A percentile compares a stretch with the other conserved stretches of the same genome.
Evolutionary conservation across 129 eudicot species (phyloP).

Genomic region (Heracleum sosnowskyi): DNA sequence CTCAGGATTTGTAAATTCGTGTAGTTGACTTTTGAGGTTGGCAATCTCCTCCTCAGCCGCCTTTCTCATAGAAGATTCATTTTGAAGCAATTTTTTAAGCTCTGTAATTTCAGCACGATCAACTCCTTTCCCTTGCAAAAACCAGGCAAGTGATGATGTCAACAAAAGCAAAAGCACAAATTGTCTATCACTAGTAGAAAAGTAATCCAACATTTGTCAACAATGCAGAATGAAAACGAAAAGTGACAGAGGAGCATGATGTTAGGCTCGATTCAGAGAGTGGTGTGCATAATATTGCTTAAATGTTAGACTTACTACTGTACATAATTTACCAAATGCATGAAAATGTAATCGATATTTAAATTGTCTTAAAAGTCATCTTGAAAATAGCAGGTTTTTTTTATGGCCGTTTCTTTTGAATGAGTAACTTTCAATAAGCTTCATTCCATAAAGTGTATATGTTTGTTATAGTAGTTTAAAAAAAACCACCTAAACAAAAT

Average conservation of each 20-base stretch:
- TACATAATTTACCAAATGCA: too few species aligned
- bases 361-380: too few species aligned
- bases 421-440: too few species aligned
- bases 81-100: constrained; percentile 61
- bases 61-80: constrained; percentile 56
- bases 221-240: not conserved
- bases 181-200: not conserved
- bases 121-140: constrained; percentile 33
- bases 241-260: not conserved
- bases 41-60: constrained; percentile 77
- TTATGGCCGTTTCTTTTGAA: too few species aligned
- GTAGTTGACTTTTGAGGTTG: constrained; percentile 49
- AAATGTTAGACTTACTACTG: too few species aligned
- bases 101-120: constrained; percentile 45
- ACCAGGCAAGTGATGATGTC: not conserved
- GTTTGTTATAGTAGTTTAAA: too few species aligned
- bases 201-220: not conserved
- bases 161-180: not conserved
- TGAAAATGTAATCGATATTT: too few species aligned
- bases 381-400: too few species aligned
- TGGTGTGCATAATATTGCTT: not conserved
- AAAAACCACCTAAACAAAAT: too few species aligned
- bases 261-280: not conserved
- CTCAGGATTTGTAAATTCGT: constrained; percentile 38
- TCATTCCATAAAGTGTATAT: too few species aligned